phyloP scores from a whole-genome alignment of 208 protist species.

The Angomonas ambiguus region DNA sequence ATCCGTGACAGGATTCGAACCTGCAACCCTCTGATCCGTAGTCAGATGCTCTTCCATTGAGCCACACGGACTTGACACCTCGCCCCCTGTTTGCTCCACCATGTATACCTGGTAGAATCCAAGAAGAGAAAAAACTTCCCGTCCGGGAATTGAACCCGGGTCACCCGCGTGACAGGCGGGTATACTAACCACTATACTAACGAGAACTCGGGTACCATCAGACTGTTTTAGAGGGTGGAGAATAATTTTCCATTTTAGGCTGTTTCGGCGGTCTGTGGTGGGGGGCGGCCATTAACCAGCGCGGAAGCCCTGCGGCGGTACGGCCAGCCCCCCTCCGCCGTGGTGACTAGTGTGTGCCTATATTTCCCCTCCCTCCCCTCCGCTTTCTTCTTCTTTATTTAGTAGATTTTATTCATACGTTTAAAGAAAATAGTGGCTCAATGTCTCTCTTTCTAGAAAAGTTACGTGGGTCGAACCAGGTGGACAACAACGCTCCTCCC shows the following conservation, averaged over 20 bases:
- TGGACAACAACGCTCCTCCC: constrained; percentile 61
- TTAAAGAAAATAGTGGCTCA: neutral
- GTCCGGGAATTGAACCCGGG: constrained; percentile 14
- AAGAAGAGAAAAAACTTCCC: constrained; percentile 16
- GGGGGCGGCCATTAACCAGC: neutral
- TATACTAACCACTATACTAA: constrained; percentile 18
- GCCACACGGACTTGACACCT: constrained; percentile 55
- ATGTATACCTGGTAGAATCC: neutral
- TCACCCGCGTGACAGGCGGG: constrained; percentile 10
- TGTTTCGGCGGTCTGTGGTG: neutral
- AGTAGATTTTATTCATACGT: neutral
- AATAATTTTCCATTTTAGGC: too few relatives aligned
- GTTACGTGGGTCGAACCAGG: constrained; percentile 30
- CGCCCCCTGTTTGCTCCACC: neutral
- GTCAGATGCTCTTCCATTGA: constrained; percentile 89
- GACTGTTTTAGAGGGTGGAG: too few relatives aligned
- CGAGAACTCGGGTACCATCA: constrained; percentile 9
- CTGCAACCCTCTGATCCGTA: constrained; percentile 88
- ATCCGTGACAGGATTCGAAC: constrained; percentile 89
- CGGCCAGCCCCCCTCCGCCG: neutral
- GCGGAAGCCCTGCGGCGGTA: neutral
- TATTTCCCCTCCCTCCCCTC: neutral
- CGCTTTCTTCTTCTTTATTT: neutral
- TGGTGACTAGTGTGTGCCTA: too few relatives aligned
- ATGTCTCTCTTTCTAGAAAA: constrained; percentile 70